These are phyloP conservation scores for Spizellomyces sp. DNA, from an alignment of 192 early-diverging fungal species.

Conservation along the genomic window DNA sequence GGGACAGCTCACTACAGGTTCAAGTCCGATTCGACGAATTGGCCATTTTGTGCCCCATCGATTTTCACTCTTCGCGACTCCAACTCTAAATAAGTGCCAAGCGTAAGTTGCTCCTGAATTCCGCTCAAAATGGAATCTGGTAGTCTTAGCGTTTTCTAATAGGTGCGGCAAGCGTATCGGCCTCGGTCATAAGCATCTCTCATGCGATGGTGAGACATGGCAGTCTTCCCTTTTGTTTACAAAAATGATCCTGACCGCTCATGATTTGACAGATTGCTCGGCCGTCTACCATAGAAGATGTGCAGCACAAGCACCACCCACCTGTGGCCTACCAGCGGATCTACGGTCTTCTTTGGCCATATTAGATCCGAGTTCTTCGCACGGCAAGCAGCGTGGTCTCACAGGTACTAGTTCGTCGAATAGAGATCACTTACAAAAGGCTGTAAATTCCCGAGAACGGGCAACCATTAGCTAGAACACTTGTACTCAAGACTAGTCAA, in stretches of 20 bases:
- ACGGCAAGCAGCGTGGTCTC: too few relatives aligned
- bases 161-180: conserved; percentile 27
- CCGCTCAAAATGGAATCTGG: not conserved
- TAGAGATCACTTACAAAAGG: too few relatives aligned
- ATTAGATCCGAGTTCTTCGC: not conserved
- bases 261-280: conserved; percentile 23
- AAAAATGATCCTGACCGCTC: not conserved
- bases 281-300: conserved; percentile 34
- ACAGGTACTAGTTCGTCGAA: too few relatives aligned
- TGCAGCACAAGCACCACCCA: conserved; percentile 19
- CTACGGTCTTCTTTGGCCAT: conserved; percentile 9
- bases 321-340: conserved; percentile 22
- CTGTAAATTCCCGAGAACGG: too few relatives aligned
- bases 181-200: conserved; percentile 26
- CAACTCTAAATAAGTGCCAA: not conserved
- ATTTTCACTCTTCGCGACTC: conserved; percentile 26
- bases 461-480: too few relatives aligned
- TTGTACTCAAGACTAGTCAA: too few relatives aligned
- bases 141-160: not conserved
- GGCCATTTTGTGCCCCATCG: conserved; percentile 30
- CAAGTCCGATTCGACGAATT: conserved; percentile 9
- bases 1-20: not conserved
- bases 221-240: not conserved
- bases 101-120: not conserved
- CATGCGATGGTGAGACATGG: conserved; percentile 31